Evolutionary conservation across 2,329 filamentous ascomycete genomes (phyloP).

Genomic region (Sclerotiophoma versabilis): DNA sequence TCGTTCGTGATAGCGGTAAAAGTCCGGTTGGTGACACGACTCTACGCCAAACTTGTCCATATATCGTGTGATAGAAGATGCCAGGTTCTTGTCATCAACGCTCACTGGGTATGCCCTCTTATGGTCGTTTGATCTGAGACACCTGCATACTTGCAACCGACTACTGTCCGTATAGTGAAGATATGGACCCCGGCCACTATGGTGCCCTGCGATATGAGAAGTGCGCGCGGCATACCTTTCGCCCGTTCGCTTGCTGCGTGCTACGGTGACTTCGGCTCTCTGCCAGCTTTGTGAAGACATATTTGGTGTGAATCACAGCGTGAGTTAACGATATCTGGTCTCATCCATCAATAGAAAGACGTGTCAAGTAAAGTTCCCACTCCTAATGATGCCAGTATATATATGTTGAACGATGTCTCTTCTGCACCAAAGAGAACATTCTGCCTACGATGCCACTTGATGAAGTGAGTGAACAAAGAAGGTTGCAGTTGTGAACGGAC

Average conservation of each 20-base stretch:
- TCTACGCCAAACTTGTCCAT: slow-evolving; percentile 14
- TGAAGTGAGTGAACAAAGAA: not conserved
- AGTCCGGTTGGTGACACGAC: slow-evolving; percentile 4
- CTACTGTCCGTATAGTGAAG: not conserved
- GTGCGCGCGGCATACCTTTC: not conserved
- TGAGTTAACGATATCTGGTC: no score
- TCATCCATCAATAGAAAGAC: no score
- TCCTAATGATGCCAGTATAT: no score
- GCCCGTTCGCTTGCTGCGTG: slow-evolving; percentile 16
- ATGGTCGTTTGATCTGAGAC: not conserved
- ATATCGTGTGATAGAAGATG: slow-evolving; percentile 19
- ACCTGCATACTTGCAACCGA: not conserved
- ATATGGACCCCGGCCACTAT: no score
- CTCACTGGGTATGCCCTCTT: not conserved
- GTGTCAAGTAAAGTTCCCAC: no score
- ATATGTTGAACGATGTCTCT: no score
- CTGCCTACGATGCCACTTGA: no score
- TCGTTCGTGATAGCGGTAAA: not conserved
- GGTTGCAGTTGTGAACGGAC: not conserved
- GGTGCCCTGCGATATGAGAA: not conserved
- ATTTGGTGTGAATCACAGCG: not conserved
- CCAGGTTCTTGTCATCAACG: not conserved
- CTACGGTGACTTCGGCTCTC: slow-evolving; percentile 2
- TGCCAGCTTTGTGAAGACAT: not conserved
- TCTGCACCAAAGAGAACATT: no score